phyloP scores from a whole-genome alignment of 441 rosid genomes.

The Eugenia klotzschiana region DNA sequence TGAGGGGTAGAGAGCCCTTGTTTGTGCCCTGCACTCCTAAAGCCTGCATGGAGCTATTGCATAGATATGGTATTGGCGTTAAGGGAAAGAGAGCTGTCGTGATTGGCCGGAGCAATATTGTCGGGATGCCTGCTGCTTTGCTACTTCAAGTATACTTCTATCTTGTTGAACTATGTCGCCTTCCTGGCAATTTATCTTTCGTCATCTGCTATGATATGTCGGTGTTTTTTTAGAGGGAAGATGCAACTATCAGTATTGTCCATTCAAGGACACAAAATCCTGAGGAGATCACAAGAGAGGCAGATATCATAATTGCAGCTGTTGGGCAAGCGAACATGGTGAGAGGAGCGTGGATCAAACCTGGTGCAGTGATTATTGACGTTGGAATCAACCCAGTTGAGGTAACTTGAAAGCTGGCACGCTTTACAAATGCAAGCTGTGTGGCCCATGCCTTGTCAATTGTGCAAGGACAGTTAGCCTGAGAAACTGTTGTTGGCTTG shows the following conservation, averaged over 20 bases:
- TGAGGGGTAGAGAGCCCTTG: slow-evolving; percentile 74
- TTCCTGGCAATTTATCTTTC: neutral
- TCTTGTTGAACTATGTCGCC: neutral
- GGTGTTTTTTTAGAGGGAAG: slow-evolving; percentile 45
- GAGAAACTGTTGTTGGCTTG: neutral
- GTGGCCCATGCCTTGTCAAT: neutral
- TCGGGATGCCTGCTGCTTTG: slow-evolving; percentile 86
- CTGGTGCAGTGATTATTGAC: slow-evolving; percentile 76
- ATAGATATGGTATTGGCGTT: slow-evolving; percentile 49
- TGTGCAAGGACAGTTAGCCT: neutral
- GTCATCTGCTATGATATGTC: neutral
- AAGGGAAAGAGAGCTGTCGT: slow-evolving; percentile 83
- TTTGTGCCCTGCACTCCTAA: slow-evolving; percentile 86
- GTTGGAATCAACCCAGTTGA: slow-evolving; percentile 84
- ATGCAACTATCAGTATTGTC: slow-evolving; percentile 62
- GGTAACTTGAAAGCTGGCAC: slow-evolving; percentile 16
- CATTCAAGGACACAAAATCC: slow-evolving; percentile 73
- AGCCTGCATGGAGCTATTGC: slow-evolving; percentile 82
- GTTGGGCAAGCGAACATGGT: slow-evolving; percentile 82
- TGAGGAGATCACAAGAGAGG: slow-evolving; percentile 55
- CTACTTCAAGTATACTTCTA: slow-evolving; percentile 47
- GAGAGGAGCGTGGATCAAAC: slow-evolving; percentile 72
- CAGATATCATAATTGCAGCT: slow-evolving; percentile 70
- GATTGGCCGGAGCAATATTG: slow-evolving; percentile 84
- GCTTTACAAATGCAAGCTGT: neutral